A percentile compares a stretch with the other conserved stretches of the same genome.
phyloP scores from a whole-genome alignment of 2,329 filamentous ascomycete genomes.

The Talaromyces verruculosus region DNA sequence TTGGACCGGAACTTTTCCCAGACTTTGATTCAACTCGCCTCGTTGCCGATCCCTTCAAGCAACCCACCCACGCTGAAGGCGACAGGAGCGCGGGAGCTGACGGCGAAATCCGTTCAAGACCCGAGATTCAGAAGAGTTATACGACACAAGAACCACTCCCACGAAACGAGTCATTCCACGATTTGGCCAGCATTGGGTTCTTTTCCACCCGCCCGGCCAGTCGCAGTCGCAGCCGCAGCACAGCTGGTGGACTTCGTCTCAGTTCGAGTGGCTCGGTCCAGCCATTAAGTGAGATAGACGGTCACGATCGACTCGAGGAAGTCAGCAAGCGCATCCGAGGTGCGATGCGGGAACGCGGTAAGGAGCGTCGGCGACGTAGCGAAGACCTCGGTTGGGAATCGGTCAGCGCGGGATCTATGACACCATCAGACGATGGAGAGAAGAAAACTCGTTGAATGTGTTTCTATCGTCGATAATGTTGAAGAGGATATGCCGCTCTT shows the following conservation, averaged over 20 bases:
- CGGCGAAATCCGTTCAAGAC: constrained; percentile 23
- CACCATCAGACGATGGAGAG: constrained; percentile 37
- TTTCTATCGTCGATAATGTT: not conserved
- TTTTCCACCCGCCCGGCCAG: constrained; percentile 88
- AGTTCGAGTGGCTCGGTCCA: constrained; percentile 61
- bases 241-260: constrained; percentile 64
- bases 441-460: constrained; percentile 37
- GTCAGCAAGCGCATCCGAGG: constrained; percentile 80
- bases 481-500: not conserved
- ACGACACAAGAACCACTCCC: constrained; percentile 58
- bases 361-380: constrained; percentile 56
- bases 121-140: constrained; percentile 28
- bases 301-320: constrained; percentile 72
- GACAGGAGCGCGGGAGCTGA: constrained; percentile 25
- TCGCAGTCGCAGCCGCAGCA: constrained; percentile 69
- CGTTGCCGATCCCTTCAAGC: constrained; percentile 55
- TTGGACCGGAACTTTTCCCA: constrained; percentile 95
- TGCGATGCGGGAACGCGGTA: constrained; percentile 77
- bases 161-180: constrained; percentile 89
- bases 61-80: constrained; percentile 25
- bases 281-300: constrained; percentile 65
- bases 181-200: constrained; percentile 81
- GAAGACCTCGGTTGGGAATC: constrained; percentile 45
- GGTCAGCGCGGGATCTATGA: constrained; percentile 40
- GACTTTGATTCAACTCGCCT: constrained; percentile 82